Evolutionary conservation across 148 eudicot genomes (phyloP).

Genomic region (Chenopodium suecicum): DNA sequence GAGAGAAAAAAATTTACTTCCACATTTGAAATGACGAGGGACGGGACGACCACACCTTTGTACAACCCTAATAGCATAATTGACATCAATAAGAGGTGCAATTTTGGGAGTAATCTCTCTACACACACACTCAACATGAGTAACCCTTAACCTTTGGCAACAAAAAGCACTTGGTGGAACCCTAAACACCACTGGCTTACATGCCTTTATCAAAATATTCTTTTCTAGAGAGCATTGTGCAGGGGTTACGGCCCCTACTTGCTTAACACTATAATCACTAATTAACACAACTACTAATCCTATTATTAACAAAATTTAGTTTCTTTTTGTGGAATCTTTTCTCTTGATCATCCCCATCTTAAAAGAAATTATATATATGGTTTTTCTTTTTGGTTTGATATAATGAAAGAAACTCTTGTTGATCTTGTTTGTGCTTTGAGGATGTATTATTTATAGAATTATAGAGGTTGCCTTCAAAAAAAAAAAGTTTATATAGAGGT

Average conservation of each 20-base stretch:
- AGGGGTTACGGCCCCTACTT: slow-evolving; percentile 18
- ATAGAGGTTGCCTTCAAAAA: no score
- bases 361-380: no score
- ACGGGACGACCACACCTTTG: slow-evolving; percentile 39
- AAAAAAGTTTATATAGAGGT: no score
- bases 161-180: slow-evolving; percentile 29
- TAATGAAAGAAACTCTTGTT: background rate
- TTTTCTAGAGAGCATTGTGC: slow-evolving; percentile 32
- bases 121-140: slow-evolving; percentile 32
- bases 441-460: background rate
- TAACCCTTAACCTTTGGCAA: slow-evolving; percentile 32
- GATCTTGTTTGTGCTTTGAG: background rate
- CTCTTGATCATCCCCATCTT: background rate
- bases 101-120: slow-evolving; percentile 34
- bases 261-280: no score
- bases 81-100: slow-evolving; percentile 33
- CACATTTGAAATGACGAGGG: slow-evolving; percentile 47
- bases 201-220: slow-evolving; percentile 26
- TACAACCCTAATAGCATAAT: slow-evolving; percentile 31
- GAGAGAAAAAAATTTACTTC: slow-evolving; percentile 29
- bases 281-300: background rate
- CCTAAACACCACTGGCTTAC: slow-evolving; percentile 29
- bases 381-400: background rate
- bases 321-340: background rate
- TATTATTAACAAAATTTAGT: background rate